Evolutionary conservation across 2,329 filamentous ascomycete genomes (phyloP).

Genomic region (Polytolypa hystricis): DNA sequence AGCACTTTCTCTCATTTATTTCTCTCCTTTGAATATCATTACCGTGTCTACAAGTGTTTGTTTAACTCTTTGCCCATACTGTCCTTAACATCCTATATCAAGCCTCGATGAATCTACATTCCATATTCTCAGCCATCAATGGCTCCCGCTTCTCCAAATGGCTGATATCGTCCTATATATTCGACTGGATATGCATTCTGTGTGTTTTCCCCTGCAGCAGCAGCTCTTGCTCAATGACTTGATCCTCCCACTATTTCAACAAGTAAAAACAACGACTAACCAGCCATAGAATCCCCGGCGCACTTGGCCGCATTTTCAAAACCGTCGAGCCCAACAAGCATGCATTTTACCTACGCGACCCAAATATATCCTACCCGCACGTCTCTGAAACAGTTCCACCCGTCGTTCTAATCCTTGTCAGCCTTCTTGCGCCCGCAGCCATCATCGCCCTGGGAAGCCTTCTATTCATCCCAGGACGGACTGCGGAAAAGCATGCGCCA

Average conservation of each 20-base stretch:
- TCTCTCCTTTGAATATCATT: too few species aligned
- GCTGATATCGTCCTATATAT: constrained; percentile 54
- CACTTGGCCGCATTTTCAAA: constrained; percentile 49
- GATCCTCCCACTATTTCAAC: too few species aligned
- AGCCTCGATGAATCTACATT: too few species aligned
- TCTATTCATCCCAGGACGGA: constrained; percentile 59
- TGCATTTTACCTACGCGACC: constrained; percentile 62
- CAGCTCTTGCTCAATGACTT: background rate
- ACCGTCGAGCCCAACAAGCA: constrained; percentile 53
- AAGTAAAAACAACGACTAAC: background rate
- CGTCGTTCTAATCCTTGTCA: constrained; percentile 53
- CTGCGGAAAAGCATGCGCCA: constrained; percentile 52
- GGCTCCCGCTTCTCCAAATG: constrained; percentile 32
- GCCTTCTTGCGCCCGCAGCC: constrained; percentile 52
- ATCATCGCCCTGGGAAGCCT: constrained; percentile 60
- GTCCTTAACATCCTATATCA: too few species aligned
- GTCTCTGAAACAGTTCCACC: constrained; percentile 57
- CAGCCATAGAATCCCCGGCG: constrained; percentile 41
- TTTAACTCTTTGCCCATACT: too few species aligned
- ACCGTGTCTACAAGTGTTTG: too few species aligned
- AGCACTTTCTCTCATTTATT: too few species aligned
- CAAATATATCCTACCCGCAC: constrained; percentile 68
- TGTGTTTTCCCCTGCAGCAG: constrained; percentile 19
- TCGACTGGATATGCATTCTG: constrained; percentile 64
- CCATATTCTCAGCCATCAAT: background rate